Evolutionary conservation across 2,329 filamentous ascomycete genomes (phyloP), one percentile per base, ranked within the genome.

Genomic region (Fonsecaea erecta): DNA sequence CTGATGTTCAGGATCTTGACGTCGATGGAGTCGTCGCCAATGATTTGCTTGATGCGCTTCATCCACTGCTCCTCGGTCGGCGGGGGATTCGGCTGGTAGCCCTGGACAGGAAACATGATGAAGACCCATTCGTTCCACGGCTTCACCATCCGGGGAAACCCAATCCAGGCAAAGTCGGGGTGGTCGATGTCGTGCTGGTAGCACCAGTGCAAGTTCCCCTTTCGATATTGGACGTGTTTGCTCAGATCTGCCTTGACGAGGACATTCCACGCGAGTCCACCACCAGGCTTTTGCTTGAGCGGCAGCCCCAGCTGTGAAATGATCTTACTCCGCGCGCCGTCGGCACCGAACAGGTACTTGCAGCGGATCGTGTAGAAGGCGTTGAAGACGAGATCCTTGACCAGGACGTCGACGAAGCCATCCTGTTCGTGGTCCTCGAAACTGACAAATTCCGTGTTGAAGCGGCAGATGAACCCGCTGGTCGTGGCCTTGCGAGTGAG

Each of bases 101-200:
- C 77, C 0, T 76, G 79, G n/a, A 73, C 70, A 0, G 83, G 81
- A 21, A 86, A 75, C 21, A 85, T 72, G 62, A 85, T 84, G 52
- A 85, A 84, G 76, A 85, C 79, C 85, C 86, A 89, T 51, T 89
- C 84, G 68, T 83, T 71, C 86, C 86, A 89, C 0, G 86, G 82
- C 75, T 84, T 86, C 3, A 89, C 85, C 85, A 89, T 88, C 24
- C 86, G 78, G 1, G 82, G 77, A 66, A 86, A 75, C 1, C 73
- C 75, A 28, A 77, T 76, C 81, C 82, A 85, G 0, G 79, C 84
- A 75, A 83, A 87, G 0, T 77, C 76, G 0, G 83, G 82, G 57
- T 82, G 76, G 57, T 85, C 81, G 1, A 73, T 74, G 61, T 85
- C 82, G 0, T 86, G 85, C 65, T 83, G 80, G 71, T 88, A 77